Conservation (phyloP, 257 asterid species). For the Forsythia viridissima region DNA sequence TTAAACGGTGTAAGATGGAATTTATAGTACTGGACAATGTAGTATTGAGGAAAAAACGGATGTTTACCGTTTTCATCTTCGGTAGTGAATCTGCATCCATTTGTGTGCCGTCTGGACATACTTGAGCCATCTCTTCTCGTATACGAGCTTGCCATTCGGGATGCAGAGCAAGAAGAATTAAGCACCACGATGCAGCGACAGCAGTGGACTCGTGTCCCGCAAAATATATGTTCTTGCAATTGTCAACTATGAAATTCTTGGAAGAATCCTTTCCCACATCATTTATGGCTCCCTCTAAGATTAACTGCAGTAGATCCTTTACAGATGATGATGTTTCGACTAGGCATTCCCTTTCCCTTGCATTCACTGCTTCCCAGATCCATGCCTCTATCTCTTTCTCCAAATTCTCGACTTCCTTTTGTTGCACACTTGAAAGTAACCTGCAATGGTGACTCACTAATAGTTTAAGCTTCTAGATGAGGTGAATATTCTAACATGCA, state of each 20-base stretch:
- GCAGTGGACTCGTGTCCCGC: constrained; percentile 94
- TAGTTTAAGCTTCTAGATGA: neutral
- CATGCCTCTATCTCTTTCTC: constrained; percentile 69
- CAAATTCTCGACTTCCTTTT: constrained; percentile 49
- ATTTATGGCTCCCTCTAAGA: constrained; percentile 65
- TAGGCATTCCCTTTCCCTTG: constrained; percentile 39
- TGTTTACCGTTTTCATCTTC: constrained; percentile 66
- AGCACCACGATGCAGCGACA: constrained; percentile 84
- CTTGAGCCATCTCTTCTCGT: constrained; percentile 48
- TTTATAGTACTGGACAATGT: neutral
- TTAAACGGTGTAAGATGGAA: neutral
- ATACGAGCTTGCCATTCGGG: constrained; percentile 79
- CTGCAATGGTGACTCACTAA: constrained; percentile 20
- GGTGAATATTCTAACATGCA: neutral
- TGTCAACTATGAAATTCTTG: constrained; percentile 74
- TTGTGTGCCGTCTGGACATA: constrained; percentile 27
- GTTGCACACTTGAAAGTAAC: constrained; percentile 42
- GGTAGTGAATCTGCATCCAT: constrained; percentile 52
- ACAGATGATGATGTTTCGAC: constrained; percentile 33
- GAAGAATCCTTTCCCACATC: constrained; percentile 53
- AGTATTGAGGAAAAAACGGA: neutral
- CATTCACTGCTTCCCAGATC: constrained; percentile 71
- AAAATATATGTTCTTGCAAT: constrained; percentile 86
- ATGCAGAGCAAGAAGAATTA: constrained; percentile 73
- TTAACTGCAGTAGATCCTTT: constrained; percentile 63